Evolutionary conservation across 139 green algal species (phyloP), one percentile per base, ranked within the genome.

Genomic region (Chlamydomonas schloesseri): DNA sequence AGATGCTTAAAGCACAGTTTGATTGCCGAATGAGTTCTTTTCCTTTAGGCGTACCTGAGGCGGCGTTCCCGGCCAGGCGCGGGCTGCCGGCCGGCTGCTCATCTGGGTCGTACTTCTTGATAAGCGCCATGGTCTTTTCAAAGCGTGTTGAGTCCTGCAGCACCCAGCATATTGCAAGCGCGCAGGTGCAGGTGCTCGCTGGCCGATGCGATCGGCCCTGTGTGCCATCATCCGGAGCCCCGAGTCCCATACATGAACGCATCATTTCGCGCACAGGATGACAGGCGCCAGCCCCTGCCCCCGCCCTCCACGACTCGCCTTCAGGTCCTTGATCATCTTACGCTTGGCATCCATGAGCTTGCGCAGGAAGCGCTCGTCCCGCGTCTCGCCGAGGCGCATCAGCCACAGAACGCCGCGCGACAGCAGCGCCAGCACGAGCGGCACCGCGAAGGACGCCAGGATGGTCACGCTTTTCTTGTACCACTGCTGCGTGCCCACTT

Each of bases 41-140:
- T n/a, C n/a, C n/a, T n/a, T n/a, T n/a, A n/a, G n/a, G n/a, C 62
- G 24, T 13, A 69, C 62, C 62, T 69, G 20, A 23, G 18, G 55
- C 18, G 20, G 55, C 55, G 4, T 23, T 23, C 9, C 8, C 55
- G 55, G 55, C 55, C 6, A 23, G 20, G 55, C 55, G 55, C 20
- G 55, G 55, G 55, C 55, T 62, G 55, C 21, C 21, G 1, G 29
- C 50, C 0, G 53, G 68, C 53, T 84, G 73, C 37, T 87, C 81
- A 29, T 96, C 94, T 15, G 94, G 93, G 77, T 96, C 93, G 75
- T 93, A 96, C 82, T 93, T 94, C n/a, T 91, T 87, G 3, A 96
- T 90, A 24, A 96, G 90, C n/a, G 89, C 75, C 57, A 89, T 89
- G 15, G 91, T 95, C 37, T 82, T 88, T 2, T 96, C 88, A 82